Conservation (phyloP, 208 protist genomes). For the Vickermania ingenoplastis region DNA sequence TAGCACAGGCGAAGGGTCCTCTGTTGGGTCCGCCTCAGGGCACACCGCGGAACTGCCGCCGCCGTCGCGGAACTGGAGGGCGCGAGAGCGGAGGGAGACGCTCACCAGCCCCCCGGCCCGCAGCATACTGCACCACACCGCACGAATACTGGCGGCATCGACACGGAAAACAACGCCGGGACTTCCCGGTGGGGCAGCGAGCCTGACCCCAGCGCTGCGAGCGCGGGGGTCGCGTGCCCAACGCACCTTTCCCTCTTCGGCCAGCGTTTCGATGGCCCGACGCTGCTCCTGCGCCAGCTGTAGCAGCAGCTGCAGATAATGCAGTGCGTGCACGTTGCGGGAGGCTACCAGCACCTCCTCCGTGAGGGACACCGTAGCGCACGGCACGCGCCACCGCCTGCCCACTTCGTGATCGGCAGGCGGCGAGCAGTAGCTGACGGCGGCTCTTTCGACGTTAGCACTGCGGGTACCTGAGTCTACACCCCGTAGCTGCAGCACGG, state of each 20-base stretch:
- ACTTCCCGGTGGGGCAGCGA: too few relatives aligned
- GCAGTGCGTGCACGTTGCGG: neutral
- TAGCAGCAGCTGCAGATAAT: neutral
- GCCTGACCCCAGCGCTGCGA: too few relatives aligned
- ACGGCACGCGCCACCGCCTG: neutral
- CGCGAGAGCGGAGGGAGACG: neutral
- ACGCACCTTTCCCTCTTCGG: neutral
- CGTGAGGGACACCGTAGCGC: neutral
- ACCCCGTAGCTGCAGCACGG: too few relatives aligned
- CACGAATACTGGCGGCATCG: neutral
- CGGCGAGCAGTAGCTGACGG: too few relatives aligned
- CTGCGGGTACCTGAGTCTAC: slow-evolving; percentile 7
- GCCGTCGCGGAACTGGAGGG: neutral
- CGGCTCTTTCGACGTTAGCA: too few relatives aligned
- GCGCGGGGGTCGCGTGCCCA: neutral
- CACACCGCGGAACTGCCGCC: neutral
- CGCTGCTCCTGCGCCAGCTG: neutral
- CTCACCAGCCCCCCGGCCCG: neutral
- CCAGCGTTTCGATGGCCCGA: neutral
- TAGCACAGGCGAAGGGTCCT: neutral
- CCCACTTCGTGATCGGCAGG: too few relatives aligned
- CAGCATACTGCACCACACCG: neutral
- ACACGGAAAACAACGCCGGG: neutral
- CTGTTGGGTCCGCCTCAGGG: too few relatives aligned
- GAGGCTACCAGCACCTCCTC: neutral